These are phyloP conservation scores for Carex pumila DNA, from an alignment of 176 grass and related monocot genomes.

Conservation along the genomic window DNA sequence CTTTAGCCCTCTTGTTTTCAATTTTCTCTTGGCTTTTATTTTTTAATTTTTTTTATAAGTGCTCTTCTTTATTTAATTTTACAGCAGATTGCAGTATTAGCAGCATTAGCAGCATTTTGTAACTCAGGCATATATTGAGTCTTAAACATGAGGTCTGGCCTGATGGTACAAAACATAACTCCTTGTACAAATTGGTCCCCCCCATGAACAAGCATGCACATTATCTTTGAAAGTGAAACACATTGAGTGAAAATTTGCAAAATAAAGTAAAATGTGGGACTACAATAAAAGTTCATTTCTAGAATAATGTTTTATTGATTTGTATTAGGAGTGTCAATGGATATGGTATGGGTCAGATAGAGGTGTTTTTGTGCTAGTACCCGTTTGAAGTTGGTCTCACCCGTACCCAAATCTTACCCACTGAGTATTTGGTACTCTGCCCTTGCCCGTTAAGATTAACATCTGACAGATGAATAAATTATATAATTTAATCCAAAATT, in stretches of 20 bases:
- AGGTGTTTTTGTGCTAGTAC: too few species aligned
- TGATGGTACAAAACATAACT: not conserved
- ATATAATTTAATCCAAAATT: too few species aligned
- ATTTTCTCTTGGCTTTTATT: not conserved
- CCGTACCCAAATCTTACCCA: too few species aligned
- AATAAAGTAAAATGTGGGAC: not conserved
- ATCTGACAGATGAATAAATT: too few species aligned
- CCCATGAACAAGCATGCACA: not conserved
- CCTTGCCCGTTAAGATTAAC: too few species aligned
- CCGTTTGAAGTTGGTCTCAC: too few species aligned
- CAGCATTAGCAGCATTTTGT: not conserved
- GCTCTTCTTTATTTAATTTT: not conserved
- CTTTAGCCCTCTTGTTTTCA: not conserved
- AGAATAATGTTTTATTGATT: constrained; percentile 19
- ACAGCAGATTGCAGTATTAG: not conserved
- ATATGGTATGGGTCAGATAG: too few species aligned
- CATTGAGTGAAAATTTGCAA: not conserved
- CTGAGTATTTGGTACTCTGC: too few species aligned
- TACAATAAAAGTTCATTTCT: not conserved
- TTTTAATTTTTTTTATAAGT: not conserved
- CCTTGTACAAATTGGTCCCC: not conserved
- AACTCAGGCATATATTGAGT: not conserved
- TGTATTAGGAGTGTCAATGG: not conserved
- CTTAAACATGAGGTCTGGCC: not conserved
- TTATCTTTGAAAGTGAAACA: not conserved